Conservation (phyloP, 768 basidiomycete species). For the Tephrocybe sp. region DNA sequence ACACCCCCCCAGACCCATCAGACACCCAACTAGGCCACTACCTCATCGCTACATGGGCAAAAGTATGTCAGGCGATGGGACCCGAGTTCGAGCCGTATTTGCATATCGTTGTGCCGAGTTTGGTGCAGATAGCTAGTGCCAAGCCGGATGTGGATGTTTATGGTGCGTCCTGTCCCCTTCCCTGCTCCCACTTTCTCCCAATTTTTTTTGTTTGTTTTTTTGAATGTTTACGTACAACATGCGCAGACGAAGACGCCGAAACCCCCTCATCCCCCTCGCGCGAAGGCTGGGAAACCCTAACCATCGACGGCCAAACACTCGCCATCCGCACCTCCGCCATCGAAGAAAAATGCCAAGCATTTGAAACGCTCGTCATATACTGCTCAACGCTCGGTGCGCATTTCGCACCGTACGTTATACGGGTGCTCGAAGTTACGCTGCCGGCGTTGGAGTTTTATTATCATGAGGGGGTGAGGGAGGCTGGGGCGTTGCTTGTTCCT, state of each 20-base stretch:
- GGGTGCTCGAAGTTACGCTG: conserved; percentile 68
- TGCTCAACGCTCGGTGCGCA: conserved; percentile 62
- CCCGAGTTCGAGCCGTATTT: conserved; percentile 86
- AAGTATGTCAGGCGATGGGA: conserved; percentile 82
- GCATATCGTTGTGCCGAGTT: conserved; percentile 76
- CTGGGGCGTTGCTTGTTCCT: conserved; percentile 72
- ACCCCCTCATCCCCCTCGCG: conserved; percentile 23
- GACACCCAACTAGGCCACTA: conserved; percentile 75
- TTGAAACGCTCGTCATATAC: conserved; percentile 83
- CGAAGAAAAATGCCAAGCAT: conserved; percentile 86
- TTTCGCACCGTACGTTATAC: conserved; percentile 72
- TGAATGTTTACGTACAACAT: background rate
- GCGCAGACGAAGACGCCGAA: conserved; percentile 53
- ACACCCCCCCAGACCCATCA: conserved; percentile 62
- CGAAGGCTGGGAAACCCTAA: conserved; percentile 78
- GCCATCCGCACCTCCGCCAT: conserved; percentile 78
- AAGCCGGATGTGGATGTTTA: conserved; percentile 78
- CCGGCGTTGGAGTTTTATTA: conserved; percentile 75
- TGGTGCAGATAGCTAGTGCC: conserved; percentile 72
- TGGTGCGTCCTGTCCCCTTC: conserved; percentile 37
- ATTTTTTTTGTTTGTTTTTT: no score
- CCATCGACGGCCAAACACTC: conserved; percentile 72
- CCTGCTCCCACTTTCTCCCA: background rate
- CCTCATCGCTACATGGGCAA: conserved; percentile 85
- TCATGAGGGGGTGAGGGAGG: conserved; percentile 83